These are phyloP conservation scores for Torulaspora indica DNA, from an alignment of 805 yeast genomes.

Conservation along the genomic window DNA sequence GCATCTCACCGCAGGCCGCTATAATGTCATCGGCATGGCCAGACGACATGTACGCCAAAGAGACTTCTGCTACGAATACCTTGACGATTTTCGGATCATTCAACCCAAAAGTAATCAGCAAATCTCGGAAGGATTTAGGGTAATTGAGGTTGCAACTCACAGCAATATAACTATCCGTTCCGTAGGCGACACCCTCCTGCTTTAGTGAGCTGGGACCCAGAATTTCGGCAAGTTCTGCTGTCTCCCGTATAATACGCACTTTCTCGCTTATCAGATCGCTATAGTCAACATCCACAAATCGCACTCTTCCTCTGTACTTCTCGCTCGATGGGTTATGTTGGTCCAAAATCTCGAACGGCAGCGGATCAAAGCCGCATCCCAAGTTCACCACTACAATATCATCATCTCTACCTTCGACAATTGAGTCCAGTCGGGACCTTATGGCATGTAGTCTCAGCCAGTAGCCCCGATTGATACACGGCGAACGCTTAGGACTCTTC, in stretches of 20 bases:
- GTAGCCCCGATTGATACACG: conserved; percentile 77
- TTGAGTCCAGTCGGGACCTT: conserved; percentile 45
- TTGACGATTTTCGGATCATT: conserved; percentile 37
- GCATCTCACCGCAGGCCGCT: conserved; percentile 39
- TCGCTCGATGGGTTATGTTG: conserved; percentile 29
- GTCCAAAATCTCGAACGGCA: conserved; percentile 50
- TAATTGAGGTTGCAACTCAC: conserved; percentile 64
- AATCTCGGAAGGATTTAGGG: conserved; percentile 35
- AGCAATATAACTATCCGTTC: conserved; percentile 34
- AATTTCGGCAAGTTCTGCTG: conserved; percentile 19
- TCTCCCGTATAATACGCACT: conserved; percentile 45
- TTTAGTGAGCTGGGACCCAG: neutral
- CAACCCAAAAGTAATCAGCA: conserved; percentile 13
- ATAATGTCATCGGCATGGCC: conserved; percentile 61
- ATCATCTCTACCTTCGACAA: conserved; percentile 36
- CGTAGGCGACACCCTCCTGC: neutral
- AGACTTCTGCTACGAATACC: conserved; percentile 75
- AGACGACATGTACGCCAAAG: conserved; percentile 73
- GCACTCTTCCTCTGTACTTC: conserved; percentile 33
- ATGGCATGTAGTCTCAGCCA: conserved; percentile 77
- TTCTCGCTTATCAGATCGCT: conserved; percentile 62
- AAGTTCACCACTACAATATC: conserved; percentile 53
- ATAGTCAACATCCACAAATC: conserved; percentile 70
- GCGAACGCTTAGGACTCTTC: conserved; percentile 59
- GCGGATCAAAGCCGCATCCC: conserved; percentile 75